phyloP scores from a whole-genome alignment of 2,329 filamentous ascomycete genomes.

The Ilyonectria sp. region DNA sequence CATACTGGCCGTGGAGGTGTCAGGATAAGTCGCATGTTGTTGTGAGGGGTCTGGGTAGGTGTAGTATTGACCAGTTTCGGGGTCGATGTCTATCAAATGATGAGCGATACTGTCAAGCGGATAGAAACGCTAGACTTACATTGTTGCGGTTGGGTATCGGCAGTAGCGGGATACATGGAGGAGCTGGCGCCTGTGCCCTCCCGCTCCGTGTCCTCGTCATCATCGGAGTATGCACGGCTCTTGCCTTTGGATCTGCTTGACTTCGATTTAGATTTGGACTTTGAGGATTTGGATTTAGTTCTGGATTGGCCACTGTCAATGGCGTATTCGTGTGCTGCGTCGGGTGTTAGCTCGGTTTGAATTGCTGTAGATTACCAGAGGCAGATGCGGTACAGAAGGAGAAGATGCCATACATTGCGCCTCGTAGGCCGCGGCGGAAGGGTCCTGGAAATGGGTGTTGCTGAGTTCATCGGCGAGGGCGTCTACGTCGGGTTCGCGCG shows the following conservation, averaged over 20 bases:
- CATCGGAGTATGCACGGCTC: constrained; percentile 33
- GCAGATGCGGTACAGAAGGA: not conserved
- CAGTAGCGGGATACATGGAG: not conserved
- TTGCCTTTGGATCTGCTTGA: constrained; percentile 42
- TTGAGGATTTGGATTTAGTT: constrained; percentile 36
- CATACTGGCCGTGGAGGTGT: constrained; percentile 19
- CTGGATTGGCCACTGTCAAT: constrained; percentile 35
- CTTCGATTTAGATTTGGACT: constrained; percentile 30
- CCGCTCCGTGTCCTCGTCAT: constrained; percentile 36
- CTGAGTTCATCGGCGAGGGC: constrained; percentile 44
- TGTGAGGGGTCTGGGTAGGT: constrained; percentile 9
- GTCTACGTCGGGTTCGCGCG: constrained; percentile 45
- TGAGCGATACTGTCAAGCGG: not conserved
- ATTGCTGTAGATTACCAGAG: not conserved
- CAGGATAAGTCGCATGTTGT: constrained; percentile 5
- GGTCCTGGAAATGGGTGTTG: constrained; percentile 36
- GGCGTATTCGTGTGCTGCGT: constrained; percentile 39
- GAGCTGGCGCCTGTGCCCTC: not conserved
- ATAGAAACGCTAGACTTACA: constrained; percentile 16
- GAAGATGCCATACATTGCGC: constrained; percentile 40
- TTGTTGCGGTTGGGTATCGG: not conserved
- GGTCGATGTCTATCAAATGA: constrained; percentile 19
- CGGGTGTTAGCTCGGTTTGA: constrained; percentile 29
- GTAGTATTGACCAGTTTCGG: constrained; percentile 15
- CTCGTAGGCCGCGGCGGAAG: constrained; percentile 37